phyloP scores from a whole-genome alignment of 2,329 filamentous ascomycete species.

The Xylariaceae sp. region DNA sequence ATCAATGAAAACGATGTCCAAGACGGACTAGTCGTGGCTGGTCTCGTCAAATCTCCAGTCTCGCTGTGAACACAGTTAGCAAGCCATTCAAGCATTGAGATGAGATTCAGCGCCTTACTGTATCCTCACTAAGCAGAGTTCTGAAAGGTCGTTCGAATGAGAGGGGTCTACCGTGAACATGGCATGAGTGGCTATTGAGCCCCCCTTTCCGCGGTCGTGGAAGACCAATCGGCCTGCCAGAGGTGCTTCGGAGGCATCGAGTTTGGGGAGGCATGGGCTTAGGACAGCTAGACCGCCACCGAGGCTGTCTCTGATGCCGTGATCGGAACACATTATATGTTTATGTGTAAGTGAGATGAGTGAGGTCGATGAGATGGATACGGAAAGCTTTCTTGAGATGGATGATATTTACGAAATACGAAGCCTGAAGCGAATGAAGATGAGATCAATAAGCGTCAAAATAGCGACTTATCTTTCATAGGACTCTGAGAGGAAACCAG shows the following conservation, averaged over 20 bases:
- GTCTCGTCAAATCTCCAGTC: constrained; percentile 40
- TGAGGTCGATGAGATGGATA: background rate
- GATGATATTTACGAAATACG: background rate
- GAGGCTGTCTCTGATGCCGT: constrained; percentile 34
- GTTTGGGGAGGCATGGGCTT: constrained; percentile 26
- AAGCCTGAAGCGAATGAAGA: background rate
- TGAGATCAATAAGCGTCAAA: background rate
- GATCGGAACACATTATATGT: constrained; percentile 40
- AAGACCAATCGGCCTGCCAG: constrained; percentile 36
- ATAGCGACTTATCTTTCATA: background rate
- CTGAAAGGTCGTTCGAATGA: constrained; percentile 24
- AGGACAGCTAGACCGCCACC: constrained; percentile 45
- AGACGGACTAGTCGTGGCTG: constrained; percentile 38
- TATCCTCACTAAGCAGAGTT: constrained; percentile 35
- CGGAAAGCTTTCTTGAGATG: background rate
- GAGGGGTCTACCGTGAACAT: constrained; percentile 35
- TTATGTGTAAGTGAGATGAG: background rate
- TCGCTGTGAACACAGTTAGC: constrained; percentile 28
- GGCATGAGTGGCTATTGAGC: constrained; percentile 36
- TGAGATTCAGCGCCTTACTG: constrained; percentile 35
- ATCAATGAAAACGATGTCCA: constrained; percentile 37
- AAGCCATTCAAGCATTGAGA: background rate
- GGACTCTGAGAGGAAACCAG: background rate
- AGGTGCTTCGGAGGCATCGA: constrained; percentile 2
- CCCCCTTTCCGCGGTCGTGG: constrained; percentile 36